Percentiles rank a stretch among this genome's conserved stretches.
Evolutionary conservation across 257 asterid genomes (phyloP).

Genomic region (Scutellaria barbata): DNA sequence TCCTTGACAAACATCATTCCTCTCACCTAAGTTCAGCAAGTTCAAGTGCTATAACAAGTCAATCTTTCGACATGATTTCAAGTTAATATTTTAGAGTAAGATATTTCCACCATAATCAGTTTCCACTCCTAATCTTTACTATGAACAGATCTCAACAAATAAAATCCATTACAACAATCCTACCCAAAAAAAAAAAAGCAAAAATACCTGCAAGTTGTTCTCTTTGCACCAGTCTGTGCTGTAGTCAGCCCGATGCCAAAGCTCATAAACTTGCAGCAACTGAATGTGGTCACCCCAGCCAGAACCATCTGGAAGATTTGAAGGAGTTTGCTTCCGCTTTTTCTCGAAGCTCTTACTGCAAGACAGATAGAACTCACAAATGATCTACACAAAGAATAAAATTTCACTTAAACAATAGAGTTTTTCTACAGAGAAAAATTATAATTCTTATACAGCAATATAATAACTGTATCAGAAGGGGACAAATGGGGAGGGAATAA

Average conservation of each 20-base stretch:
- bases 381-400: conserved; percentile 21
- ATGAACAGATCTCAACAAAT: conserved; percentile 18
- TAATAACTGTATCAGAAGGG: too few relatives aligned
- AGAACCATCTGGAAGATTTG: conserved; percentile 89
- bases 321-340: conserved; percentile 80
- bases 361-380: conserved; percentile 8
- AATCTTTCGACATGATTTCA: conserved; percentile 14
- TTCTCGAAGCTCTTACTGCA: conserved; percentile 65
- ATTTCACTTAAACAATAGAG: neutral
- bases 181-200: neutral
- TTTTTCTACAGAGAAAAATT: neutral
- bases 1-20: conserved; percentile 92
- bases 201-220: conserved; percentile 77
- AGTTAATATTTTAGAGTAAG: neutral
- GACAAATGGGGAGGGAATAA: neutral
- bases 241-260: conserved; percentile 81
- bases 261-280: conserved; percentile 86
- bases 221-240: conserved; percentile 78
- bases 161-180: neutral
- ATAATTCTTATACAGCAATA: neutral
- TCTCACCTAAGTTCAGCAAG: conserved; percentile 69
- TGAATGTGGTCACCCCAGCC: conserved; percentile 98
- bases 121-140: neutral
- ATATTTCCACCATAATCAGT: conserved; percentile 21
- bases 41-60: conserved; percentile 23